Conservation (phyloP, 2,329 filamentous ascomycete genomes). For the Rutstroemia sp. region DNA sequence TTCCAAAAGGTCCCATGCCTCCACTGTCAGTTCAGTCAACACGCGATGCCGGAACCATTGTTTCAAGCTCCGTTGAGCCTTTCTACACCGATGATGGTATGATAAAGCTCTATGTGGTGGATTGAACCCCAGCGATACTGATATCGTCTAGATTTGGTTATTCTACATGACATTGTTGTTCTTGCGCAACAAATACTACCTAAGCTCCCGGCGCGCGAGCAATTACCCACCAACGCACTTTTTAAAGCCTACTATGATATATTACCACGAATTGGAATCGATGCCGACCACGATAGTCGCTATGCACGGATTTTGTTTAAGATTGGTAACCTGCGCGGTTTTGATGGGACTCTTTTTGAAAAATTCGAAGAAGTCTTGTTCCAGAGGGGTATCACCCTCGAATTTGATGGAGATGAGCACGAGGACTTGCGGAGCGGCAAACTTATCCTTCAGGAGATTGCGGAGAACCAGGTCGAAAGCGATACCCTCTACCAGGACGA, state of each 20-base stretch:
- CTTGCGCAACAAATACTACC: conserved; percentile 60
- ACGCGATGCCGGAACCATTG: conserved; percentile 12
- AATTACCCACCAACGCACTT: conserved; percentile 66
- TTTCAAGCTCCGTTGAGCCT: conserved; percentile 26
- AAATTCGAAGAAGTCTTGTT: conserved; percentile 63
- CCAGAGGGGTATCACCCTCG: conserved; percentile 64
- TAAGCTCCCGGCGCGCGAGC: conserved; percentile 49
- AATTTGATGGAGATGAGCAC: conserved; percentile 40
- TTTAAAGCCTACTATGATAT: conserved; percentile 75
- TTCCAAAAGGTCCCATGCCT: conserved; percentile 36
- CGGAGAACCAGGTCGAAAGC: conserved; percentile 5
- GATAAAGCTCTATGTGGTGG: conserved; percentile 8
- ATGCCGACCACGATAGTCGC: conserved; percentile 66
- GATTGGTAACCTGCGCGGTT: conserved; percentile 58
- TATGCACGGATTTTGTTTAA: conserved; percentile 74
- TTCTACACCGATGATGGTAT: conserved; percentile 57
- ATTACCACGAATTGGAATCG: conserved; percentile 61
- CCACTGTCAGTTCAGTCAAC: conserved; percentile 26
- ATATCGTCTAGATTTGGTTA: conserved; percentile 57
- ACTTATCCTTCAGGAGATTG: neutral
- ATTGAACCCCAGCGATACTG: conserved; percentile 3
- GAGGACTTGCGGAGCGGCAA: conserved; percentile 6
- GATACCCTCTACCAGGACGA: conserved; percentile 14
- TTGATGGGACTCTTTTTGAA: conserved; percentile 49
- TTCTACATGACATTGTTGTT: conserved; percentile 69